Evolutionary conservation across 441 rosid genomes (phyloP), one percentile per base, ranked within the genome.

Genomic region (Jatropha podagrica): DNA sequence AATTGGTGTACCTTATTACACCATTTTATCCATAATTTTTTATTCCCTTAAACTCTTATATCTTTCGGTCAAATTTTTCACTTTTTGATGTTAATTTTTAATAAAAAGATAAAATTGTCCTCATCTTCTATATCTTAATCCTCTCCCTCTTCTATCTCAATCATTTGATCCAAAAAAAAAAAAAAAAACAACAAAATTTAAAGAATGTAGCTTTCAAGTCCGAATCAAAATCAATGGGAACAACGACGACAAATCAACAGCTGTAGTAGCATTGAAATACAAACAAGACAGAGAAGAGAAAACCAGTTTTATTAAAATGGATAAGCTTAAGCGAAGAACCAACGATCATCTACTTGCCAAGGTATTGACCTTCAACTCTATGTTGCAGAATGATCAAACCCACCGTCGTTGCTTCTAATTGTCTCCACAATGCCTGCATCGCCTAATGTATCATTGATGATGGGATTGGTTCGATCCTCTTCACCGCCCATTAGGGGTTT

Each of bases 401-500:
- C 67, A 44, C 27, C 23, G 69, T 78, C 23, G 23, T 23, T 18
- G 52, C 83, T 40, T 69, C 78, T 10, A 68, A 62, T 32, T 73
- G 80, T 10, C 72, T 64, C 74, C 84, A 80, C 26, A 76, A 75
- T 26, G 59, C 84, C 72, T 0, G 81, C 65, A 84, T 87, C 77
- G 81, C 84, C 11, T 85, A 87, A 74, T 84, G 85, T 68, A 82
- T 83, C 11, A 55, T 87, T 42, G 86, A 83, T 3, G 91, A 87
- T 49, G 88, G 83, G 48, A 86, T 85, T 26, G 86, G 77, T 68
- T 77, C 82, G 66, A 74, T 88, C 44, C 83, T 86, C 74, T 86
- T 88, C 86, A 84, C 89, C n/a, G 89, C 85, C 59, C 87, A 86
- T 62, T 23, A 23, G 23, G 23, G 23, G 23, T 23, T 23, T 23